Evolutionary conservation across 371 early-diverging fungal genomes (phyloP).

Genomic region (Mucor indicus): DNA sequence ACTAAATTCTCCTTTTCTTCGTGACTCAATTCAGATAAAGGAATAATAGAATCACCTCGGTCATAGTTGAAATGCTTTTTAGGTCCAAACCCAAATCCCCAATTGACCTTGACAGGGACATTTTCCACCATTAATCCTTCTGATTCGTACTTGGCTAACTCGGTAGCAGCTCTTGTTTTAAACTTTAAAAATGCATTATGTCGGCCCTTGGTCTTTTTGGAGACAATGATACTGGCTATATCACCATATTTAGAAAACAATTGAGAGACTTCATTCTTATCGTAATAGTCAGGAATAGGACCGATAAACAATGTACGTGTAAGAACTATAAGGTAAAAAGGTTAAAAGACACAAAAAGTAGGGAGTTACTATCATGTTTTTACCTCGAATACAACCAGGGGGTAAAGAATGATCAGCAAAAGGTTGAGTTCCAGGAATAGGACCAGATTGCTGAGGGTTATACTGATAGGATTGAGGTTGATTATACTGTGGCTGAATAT

Average conservation of each 20-base stretch:
- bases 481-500: background rate
- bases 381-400: conserved; percentile 42
- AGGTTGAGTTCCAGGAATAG: conserved; percentile 15
- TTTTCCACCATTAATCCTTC: conserved; percentile 20
- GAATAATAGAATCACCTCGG: conserved; percentile 44
- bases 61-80: conserved; percentile 45
- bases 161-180: conserved; percentile 23
- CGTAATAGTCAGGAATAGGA: conserved; percentile 37
- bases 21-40: conserved; percentile 27
- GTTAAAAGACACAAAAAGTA: background rate
- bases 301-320: conserved; percentile 50
- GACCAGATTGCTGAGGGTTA: background rate
- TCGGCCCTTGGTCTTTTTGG: conserved; percentile 23
- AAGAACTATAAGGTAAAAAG: conserved; percentile 21
- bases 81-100: conserved; percentile 54
- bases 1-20: conserved; percentile 38
- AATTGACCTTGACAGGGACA: conserved; percentile 39
- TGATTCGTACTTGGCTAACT: conserved; percentile 29
- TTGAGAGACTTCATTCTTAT: conserved; percentile 29
- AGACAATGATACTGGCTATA: conserved; percentile 41
- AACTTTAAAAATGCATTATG: conserved; percentile 45
- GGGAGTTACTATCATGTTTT: background rate
- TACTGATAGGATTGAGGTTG: conserved; percentile 1
- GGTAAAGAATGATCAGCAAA: conserved; percentile 30
- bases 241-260: conserved; percentile 40